Base-by-base conservation (phyloP, 768 basidiomycete species). In the Xanthoconium purpureum region DNA sequence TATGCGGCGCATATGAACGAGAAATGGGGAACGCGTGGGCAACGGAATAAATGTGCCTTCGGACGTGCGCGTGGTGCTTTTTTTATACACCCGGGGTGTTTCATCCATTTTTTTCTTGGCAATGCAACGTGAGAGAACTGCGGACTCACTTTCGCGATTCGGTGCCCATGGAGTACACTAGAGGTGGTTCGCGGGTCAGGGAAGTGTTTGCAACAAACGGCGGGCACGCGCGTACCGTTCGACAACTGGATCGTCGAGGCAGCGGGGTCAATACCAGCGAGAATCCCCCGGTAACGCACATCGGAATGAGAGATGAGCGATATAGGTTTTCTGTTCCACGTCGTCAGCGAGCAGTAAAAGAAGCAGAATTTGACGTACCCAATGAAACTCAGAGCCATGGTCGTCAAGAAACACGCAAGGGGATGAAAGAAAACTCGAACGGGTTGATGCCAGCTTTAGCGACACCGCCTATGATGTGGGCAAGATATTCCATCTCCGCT, bases 261-360 rank as follows among this genome's bases (percentile, higher is more conserved):
- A 58, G 77, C 81, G 35, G 91, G 87, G 75, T 93, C 90, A 66
- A 94, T 92, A 38, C 89, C 90, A 47, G 89, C 89, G 46, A 94
- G 78, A 59, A 90, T 91, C 58, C 91, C 91, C 60, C 89, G 81
- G 75, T 94, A 94, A 54, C 92, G 87, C 58, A 94, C 89, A 82
- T 92, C 92, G 49, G 89, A 91, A 71, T 91, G 89, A 55, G 91
- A 93, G 71, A 91, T 88, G 67, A 94, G 85, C 55, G 91, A 91
- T 56, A 94, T 94, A 11, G 88, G 83, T 80, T 91, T 91, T 71
- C 90, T 91, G 72, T 13, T 24, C 20, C 32, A n/a, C 47, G 50
- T 32, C 51, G 38, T 70, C 50, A 71, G 57, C 49, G 3, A 47
- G 11, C 11, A 13, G n/a, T 5, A 3, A 43, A 36, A 10, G 13